A percentile compares a stretch with the other conserved stretches of the same genome.
phyloP scores from a whole-genome alignment of 495 filamentous ascomycete species.

The Cercophora sp. region DNA sequence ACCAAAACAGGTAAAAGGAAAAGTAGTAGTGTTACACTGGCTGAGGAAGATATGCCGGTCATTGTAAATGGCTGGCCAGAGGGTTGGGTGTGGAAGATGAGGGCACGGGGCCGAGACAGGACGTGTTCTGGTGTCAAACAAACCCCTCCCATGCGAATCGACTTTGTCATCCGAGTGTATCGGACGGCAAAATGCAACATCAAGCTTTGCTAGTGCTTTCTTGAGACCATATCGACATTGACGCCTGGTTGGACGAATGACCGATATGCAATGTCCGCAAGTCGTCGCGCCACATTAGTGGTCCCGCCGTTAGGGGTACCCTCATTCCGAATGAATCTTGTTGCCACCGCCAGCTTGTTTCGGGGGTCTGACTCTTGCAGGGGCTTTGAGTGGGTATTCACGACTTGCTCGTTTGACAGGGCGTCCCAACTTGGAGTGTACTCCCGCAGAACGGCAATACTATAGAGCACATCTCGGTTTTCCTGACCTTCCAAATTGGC shows the following conservation, averaged over 20 bases:
- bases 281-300: conserved; percentile 73
- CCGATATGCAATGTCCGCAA: conserved; percentile 64
- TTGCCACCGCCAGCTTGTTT: conserved; percentile 72
- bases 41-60: not conserved
- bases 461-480: conserved; percentile 90
- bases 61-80: too few species aligned
- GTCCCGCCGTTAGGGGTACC: conserved; percentile 63
- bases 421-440: conserved; percentile 63
- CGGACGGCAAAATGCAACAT: too few species aligned
- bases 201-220: not conserved
- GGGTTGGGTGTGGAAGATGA: too few species aligned
- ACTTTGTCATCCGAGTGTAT: too few species aligned
- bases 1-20: conserved; percentile 1
- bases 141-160: too few species aligned
- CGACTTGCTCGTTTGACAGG: conserved; percentile 58
- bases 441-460: conserved; percentile 74
- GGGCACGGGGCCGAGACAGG: too few species aligned
- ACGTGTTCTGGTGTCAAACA: not conserved
- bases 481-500: conserved; percentile 70
- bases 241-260: conserved; percentile 41
- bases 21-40: conserved; percentile 9
- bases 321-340: conserved; percentile 76
- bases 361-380: conserved; percentile 67
- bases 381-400: conserved; percentile 53
- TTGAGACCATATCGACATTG: conserved; percentile 22